These are phyloP conservation scores for Quercus agrifolia DNA, from an alignment of 306 rosid species.

Conservation along the genomic window DNA sequence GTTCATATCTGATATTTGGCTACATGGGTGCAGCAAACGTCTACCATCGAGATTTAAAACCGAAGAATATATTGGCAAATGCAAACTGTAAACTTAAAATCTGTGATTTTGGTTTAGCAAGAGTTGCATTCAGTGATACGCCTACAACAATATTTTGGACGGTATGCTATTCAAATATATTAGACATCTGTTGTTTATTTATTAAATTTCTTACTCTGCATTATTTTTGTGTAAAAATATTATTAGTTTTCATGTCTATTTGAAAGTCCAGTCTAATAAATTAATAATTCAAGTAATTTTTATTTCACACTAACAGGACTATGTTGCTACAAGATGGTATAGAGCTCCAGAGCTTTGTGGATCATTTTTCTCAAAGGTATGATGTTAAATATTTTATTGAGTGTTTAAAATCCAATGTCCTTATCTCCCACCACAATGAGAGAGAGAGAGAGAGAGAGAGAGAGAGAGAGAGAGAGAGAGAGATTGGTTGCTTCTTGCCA, in stretches of 20 bases:
- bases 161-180: constrained; percentile 42
- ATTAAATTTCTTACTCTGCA: not conserved
- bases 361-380: constrained; percentile 93
- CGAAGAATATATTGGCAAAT: constrained; percentile 94
- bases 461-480: too few species aligned
- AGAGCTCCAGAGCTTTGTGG: constrained; percentile 99
- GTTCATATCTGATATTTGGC: constrained; percentile 31
- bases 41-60: constrained; percentile 94
- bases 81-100: constrained; percentile 96
- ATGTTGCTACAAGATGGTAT: constrained; percentile 99
- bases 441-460: too few species aligned
- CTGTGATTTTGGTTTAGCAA: constrained; percentile 95
- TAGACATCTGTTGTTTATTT: not conserved
- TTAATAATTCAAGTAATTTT: not conserved
- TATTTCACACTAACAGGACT: constrained; percentile 54
- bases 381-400: constrained; percentile 13
- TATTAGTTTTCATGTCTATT: not conserved
- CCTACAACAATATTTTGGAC: constrained; percentile 95
- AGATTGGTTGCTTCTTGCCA: too few species aligned
- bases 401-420: not conserved
- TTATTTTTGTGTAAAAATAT: constrained; percentile 1
- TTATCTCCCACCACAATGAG: not conserved
- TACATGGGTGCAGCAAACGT: constrained; percentile 74
- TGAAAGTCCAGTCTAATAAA: constrained; percentile 9
- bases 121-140: constrained; percentile 89